These are phyloP conservation scores for Phoenix roebelenii DNA, from an alignment of 176 grass and related monocot genomes.

Conservation along the genomic window DNA sequence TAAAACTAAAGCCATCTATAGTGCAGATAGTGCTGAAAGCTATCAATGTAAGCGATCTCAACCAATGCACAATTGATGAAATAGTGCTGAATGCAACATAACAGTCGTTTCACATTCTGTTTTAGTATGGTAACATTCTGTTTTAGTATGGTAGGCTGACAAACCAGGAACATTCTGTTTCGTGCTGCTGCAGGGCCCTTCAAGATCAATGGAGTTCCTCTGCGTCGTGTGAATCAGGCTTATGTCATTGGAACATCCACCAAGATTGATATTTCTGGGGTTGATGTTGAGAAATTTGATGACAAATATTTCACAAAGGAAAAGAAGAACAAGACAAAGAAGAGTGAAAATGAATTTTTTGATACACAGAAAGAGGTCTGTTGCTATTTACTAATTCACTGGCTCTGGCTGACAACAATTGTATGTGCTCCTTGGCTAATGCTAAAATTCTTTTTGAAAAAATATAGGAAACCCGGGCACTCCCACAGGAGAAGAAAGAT, in stretches of 20 bases:
- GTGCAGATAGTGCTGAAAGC: too few species aligned
- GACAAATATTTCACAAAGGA: slow-evolving; percentile 85
- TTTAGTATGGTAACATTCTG: too few species aligned
- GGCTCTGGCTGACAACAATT: too few species aligned
- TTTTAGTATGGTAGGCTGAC: neutral
- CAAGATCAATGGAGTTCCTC: slow-evolving; percentile 88
- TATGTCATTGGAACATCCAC: slow-evolving; percentile 81
- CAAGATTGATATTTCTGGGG: slow-evolving; percentile 71
- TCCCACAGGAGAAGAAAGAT: slow-evolving; percentile 73
- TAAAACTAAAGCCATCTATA: too few species aligned
- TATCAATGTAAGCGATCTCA: too few species aligned
- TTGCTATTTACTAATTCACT: too few species aligned
- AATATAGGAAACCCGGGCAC: slow-evolving; percentile 35
- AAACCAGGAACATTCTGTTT: neutral
- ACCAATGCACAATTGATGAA: too few species aligned
- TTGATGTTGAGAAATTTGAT: slow-evolving; percentile 55
- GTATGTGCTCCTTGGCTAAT: neutral
- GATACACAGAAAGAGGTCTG: slow-evolving; percentile 70
- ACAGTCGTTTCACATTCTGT: too few species aligned
- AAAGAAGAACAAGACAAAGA: slow-evolving; percentile 64
- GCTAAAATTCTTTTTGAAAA: neutral
- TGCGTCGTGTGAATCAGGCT: slow-evolving; percentile 69
- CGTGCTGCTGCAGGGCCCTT: slow-evolving; percentile 59
- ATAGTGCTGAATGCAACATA: too few species aligned
- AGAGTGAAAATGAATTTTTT: slow-evolving; percentile 83